Evolutionary conservation across 2,329 filamentous ascomycete species (phyloP).

Genomic region (Fusarium lyarnte): DNA sequence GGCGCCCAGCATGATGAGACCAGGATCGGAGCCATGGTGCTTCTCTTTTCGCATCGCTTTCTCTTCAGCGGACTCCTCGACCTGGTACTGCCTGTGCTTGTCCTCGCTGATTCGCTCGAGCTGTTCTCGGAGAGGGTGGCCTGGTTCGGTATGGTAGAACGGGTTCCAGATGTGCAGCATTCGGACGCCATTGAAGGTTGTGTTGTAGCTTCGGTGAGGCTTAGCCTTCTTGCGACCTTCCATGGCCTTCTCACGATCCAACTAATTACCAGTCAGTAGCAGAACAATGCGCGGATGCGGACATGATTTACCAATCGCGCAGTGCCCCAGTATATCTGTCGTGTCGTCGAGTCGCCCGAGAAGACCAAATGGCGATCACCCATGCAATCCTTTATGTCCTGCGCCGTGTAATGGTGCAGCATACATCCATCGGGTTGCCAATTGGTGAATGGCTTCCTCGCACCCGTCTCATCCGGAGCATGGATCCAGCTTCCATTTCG

Average conservation of each 20-base stretch:
- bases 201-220: conserved; percentile 42
- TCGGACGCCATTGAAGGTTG: conserved; percentile 55
- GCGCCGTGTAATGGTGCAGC: conserved; percentile 62
- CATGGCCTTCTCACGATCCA: conserved; percentile 36
- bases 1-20: conserved; percentile 40
- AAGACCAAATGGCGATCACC: conserved; percentile 63
- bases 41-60: background rate
- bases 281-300: background rate
- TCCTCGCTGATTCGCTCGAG: conserved; percentile 36
- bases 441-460: conserved; percentile 51
- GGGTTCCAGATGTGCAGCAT: conserved; percentile 72
- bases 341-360: conserved; percentile 67
- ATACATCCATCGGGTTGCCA: conserved; percentile 71
- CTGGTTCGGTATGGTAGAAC: conserved; percentile 59
- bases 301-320: conserved; percentile 41
- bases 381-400: conserved; percentile 65
- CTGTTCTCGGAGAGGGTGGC: conserved; percentile 32
- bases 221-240: conserved; percentile 3
- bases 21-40: conserved; percentile 31
- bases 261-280: conserved; percentile 17
- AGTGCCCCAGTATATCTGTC: conserved; percentile 68
- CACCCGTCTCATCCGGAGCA: conserved; percentile 44
- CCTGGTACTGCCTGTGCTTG: conserved; percentile 15
- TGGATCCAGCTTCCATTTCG: conserved; percentile 61
- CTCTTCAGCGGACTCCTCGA: background rate